Percentiles rank a stretch among this genome's conserved stretches.
Conservation (phyloP, 1,284 basidiomycete species). For the Cerrena zonata region DNA sequence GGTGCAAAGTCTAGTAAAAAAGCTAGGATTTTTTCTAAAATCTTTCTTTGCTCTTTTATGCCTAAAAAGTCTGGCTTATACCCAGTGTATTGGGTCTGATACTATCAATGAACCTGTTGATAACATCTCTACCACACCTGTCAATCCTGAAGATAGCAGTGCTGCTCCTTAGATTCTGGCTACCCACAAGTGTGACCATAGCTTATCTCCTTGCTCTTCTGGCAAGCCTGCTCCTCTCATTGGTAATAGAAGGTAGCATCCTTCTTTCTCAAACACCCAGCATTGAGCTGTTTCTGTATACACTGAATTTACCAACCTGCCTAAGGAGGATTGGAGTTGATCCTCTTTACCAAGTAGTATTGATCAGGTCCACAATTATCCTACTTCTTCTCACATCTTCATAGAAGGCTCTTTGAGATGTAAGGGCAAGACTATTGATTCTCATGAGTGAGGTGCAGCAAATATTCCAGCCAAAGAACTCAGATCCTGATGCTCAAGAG, state of each 20-base stretch:
- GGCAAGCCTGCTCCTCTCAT: neutral
- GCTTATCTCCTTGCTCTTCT: neutral
- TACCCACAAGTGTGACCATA: neutral
- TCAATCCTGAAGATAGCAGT: neutral
- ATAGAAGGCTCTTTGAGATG: conserved; percentile 11
- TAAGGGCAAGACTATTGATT: conserved; percentile 14
- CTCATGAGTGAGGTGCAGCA: conserved; percentile 13
- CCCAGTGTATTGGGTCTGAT: neutral
- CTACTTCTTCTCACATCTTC: neutral
- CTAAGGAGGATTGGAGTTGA: neutral
- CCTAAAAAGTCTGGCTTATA: too few relatives aligned
- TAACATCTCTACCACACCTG: neutral
- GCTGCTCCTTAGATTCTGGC: neutral
- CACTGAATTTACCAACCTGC: neutral
- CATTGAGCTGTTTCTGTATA: neutral
- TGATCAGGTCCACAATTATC: neutral
- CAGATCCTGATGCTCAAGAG: conserved; percentile 8
- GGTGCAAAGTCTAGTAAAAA: too few relatives aligned
- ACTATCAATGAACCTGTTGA: neutral
- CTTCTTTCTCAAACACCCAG: neutral
- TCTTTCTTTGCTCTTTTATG: too few relatives aligned
- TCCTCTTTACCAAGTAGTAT: too few relatives aligned
- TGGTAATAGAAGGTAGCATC: neutral
- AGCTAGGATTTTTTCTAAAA: too few relatives aligned
- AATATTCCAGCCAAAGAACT: conserved; percentile 8